A percentile compares a stretch with the other conserved stretches of the same genome.
These are phyloP conservation scores for Tetracladium setigerum DNA, from an alignment of 495 filamentous ascomycete genomes.

Conservation along the genomic window DNA sequence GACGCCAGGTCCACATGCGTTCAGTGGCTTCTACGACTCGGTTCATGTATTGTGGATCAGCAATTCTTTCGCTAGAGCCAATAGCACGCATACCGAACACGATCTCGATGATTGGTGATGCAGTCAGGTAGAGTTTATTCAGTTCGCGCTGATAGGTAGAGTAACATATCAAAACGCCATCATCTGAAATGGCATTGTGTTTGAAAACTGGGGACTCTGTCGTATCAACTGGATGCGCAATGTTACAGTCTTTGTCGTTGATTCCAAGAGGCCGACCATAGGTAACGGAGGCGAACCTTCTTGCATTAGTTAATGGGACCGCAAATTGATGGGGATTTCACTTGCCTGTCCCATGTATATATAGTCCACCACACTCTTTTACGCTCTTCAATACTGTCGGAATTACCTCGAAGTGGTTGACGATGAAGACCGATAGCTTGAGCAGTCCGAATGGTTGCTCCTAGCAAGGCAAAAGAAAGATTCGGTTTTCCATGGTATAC, in stretches of 20 bases:
- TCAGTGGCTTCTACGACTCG: constrained; percentile 14
- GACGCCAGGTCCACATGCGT: constrained; percentile 23
- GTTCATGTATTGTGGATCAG: constrained; percentile 17
- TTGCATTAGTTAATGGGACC: not conserved
- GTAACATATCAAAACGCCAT: constrained; percentile 23
- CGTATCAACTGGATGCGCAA: constrained; percentile 25
- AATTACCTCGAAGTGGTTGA: constrained; percentile 10
- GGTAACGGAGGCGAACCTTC: constrained; percentile 27
- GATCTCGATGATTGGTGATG: constrained; percentile 23
- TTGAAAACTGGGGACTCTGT: constrained; percentile 22
- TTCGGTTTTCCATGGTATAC: constrained; percentile 31
- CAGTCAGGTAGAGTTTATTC: constrained; percentile 28
- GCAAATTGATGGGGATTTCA: not conserved
- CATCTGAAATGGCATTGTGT: not conserved
- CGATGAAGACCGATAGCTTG: constrained; percentile 30
- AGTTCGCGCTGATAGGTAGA: constrained; percentile 28
- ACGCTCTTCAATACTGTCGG: constrained; percentile 26
- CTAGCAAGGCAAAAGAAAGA: constrained; percentile 29
- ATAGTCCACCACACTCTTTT: constrained; percentile 33
- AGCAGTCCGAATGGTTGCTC: constrained; percentile 27
- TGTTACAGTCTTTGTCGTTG: constrained; percentile 30
- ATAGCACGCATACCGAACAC: constrained; percentile 27
- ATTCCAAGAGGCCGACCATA: constrained; percentile 30
- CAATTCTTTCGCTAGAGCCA: constrained; percentile 11
- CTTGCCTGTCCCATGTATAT: constrained; percentile 27